These are phyloP conservation scores for Microthyrium microscopicum DNA, from an alignment of 2,329 filamentous ascomycete species.

Conservation along the genomic window DNA sequence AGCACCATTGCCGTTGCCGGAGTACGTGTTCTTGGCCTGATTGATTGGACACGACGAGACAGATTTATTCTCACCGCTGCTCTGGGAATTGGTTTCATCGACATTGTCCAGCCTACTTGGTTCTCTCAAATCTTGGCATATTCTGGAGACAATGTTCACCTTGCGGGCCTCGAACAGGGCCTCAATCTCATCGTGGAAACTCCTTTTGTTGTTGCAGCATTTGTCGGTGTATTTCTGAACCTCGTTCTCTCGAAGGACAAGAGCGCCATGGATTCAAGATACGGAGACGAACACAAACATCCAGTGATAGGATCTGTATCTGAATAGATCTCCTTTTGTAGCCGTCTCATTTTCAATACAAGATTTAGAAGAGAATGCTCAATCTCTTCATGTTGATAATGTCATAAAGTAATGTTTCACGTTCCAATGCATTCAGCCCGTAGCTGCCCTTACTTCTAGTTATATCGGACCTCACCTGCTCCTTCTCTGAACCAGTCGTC, in stretches of 20 bases:
- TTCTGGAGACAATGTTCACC: conserved; percentile 18
- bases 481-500: conserved; percentile 56
- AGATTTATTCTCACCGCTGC: conserved; percentile 16
- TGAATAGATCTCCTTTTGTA: too few relatives aligned
- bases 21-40: conserved; percentile 15
- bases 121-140: conserved; percentile 23
- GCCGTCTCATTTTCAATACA: too few relatives aligned
- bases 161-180: conserved; percentile 25
- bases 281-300: conserved; percentile 10
- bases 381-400: too few relatives aligned
- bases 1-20: conserved; percentile 16
- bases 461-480: conserved; percentile 41
- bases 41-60: conserved; percentile 15
- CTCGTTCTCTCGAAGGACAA: conserved; percentile 22
- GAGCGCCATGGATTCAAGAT: conserved; percentile 2
- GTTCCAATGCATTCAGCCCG: too few relatives aligned
- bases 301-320: conserved; percentile 9
- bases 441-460: too few relatives aligned
- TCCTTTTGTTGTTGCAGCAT: conserved; percentile 25
- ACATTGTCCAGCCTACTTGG: conserved; percentile 24
- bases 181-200: conserved; percentile 25
- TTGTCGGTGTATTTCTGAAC: conserved; percentile 24
- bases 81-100: conserved; percentile 18
- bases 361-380: too few relatives aligned
- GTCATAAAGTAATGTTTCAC: too few relatives aligned